These are phyloP conservation scores for Byssothecium circinans DNA, from an alignment of 2,329 filamentous ascomycete genomes.

Conservation along the genomic window DNA sequence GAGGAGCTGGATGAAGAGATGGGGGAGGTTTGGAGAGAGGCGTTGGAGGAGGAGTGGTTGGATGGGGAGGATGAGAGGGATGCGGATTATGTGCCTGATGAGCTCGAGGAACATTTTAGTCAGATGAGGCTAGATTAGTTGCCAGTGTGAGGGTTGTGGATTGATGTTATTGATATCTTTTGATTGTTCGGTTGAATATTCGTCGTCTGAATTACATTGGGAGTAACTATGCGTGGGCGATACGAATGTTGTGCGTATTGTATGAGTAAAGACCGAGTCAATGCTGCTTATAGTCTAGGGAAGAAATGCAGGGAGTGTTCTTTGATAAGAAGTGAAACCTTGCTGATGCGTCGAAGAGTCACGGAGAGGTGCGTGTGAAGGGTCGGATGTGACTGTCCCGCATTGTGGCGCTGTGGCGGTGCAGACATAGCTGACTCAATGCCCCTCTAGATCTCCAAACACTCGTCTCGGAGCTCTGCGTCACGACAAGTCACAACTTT, in stretches of 20 bases:
- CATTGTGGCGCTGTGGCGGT: constrained; percentile 3
- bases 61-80: constrained; percentile 7
- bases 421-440: constrained; percentile 10
- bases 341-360: constrained; percentile 2
- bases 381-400: constrained; percentile 1
- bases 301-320: neutral
- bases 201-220: too few species aligned
- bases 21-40: constrained; percentile 20
- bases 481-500: neutral
- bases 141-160: too few species aligned
- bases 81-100: constrained; percentile 8
- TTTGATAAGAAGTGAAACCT: constrained; percentile 1
- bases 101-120: neutral
- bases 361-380: neutral
- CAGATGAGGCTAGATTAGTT: neutral
- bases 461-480: neutral
- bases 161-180: too few species aligned
- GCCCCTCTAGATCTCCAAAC: constrained; percentile 13
- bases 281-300: too few species aligned
- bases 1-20: neutral
- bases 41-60: constrained; percentile 14
- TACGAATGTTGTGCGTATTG: too few species aligned
- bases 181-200: too few species aligned
- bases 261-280: too few species aligned
- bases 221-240: too few species aligned